Percentiles rank a stretch among this genome's conserved stretches.
phyloP scores from a whole-genome alignment of 179 eudicot species.

The Carnegiea gigantea region DNA sequence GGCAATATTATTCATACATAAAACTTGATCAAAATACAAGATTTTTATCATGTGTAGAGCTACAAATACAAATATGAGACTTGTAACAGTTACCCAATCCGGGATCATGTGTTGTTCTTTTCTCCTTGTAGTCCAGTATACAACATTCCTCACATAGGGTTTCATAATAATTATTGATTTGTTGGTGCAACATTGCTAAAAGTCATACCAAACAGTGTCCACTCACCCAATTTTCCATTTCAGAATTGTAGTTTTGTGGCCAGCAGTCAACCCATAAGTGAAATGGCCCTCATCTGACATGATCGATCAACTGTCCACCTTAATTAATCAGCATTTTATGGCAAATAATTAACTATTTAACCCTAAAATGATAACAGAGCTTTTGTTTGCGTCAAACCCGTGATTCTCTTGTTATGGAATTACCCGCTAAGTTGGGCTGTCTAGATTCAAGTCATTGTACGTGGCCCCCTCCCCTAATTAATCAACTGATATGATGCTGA shows the following conservation, averaged over 20 bases:
- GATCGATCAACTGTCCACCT: conserved; percentile 7
- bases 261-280: background rate
- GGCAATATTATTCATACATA: too few relatives aligned
- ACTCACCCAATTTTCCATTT: too few relatives aligned
- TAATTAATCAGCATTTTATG: background rate
- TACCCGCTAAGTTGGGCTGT: conserved; percentile 15
- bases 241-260: background rate
- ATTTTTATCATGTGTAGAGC: too few relatives aligned
- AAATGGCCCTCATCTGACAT: background rate
- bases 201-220: too few relatives aligned
- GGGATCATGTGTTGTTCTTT: too few relatives aligned
- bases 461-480: background rate
- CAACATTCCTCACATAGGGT: too few relatives aligned
- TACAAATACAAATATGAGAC: too few relatives aligned
- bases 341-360: background rate
- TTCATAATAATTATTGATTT: too few relatives aligned
- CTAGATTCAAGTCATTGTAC: conserved; percentile 1
- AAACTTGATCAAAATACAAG: too few relatives aligned
- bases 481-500: background rate
- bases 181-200: too few relatives aligned
- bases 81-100: too few relatives aligned
- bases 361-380: conserved; percentile 13
- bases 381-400: background rate
- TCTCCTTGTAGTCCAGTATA: too few relatives aligned
- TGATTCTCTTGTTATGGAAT: conserved; percentile 15